These are phyloP conservation scores for Coemansia reversa DNA, from an alignment of 192 early-diverging fungal species.

Conservation along the genomic window DNA sequence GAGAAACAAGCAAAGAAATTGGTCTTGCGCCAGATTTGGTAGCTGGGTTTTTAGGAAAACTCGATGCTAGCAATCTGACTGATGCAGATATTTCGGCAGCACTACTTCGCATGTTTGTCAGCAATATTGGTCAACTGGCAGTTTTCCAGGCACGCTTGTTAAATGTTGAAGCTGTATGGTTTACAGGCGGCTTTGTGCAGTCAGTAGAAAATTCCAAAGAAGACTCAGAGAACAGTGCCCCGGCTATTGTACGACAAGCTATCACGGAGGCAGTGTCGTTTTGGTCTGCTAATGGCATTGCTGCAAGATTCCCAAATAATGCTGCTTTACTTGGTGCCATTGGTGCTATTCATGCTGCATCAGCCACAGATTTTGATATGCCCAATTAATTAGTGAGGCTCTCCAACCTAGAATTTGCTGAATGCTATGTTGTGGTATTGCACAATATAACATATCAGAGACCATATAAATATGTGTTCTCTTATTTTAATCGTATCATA, in stretches of 20 bases:
- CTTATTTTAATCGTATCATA: too few species aligned
- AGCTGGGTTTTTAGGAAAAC: conserved; percentile 49
- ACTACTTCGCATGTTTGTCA: conserved; percentile 44
- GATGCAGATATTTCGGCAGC: conserved; percentile 40
- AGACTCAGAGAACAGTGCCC: not conserved
- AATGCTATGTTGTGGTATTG: too few species aligned
- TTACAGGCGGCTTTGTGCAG: conserved; percentile 37
- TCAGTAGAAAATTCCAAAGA: not conserved
- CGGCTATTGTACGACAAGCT: conserved; percentile 19
- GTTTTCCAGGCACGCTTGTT: conserved; percentile 43
- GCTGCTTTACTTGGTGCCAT: conserved; percentile 35
- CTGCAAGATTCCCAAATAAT: conserved; percentile 23
- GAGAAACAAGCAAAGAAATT: conserved; percentile 40
- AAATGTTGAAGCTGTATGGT: conserved; percentile 31
- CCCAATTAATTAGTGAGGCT: too few species aligned
- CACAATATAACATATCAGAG: too few species aligned
- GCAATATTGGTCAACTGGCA: conserved; percentile 47
- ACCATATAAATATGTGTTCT: too few species aligned
- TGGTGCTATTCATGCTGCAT: conserved; percentile 19
- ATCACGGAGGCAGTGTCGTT: conserved; percentile 31
- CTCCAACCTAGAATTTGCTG: too few species aligned
- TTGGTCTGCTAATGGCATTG: conserved; percentile 32
- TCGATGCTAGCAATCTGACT: conserved; percentile 8
- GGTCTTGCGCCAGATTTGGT: conserved; percentile 50
- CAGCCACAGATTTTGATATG: not conserved